phyloP scores from a whole-genome alignment of 1,139 yeast species.

The Kodamaea anthophila region DNA sequence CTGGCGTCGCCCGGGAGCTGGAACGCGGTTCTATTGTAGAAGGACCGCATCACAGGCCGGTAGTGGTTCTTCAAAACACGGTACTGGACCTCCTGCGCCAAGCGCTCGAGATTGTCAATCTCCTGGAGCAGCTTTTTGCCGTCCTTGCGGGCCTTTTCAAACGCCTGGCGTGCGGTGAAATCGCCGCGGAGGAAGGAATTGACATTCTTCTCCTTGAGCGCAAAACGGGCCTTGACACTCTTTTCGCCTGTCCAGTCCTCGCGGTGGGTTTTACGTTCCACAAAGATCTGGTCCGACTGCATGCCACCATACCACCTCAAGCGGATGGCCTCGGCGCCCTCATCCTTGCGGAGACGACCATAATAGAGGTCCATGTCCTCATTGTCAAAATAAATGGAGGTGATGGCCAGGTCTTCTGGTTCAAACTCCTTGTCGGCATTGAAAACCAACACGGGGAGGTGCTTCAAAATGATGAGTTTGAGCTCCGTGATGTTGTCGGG shows the following conservation, averaged over 20 bases:
- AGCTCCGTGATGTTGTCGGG: slow-evolving; percentile 98
- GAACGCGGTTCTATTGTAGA: slow-evolving; percentile 96
- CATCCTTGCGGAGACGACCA: slow-evolving; percentile 91
- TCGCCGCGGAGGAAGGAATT: slow-evolving; percentile 78
- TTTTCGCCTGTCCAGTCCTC: slow-evolving; percentile 99
- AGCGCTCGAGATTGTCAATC: slow-evolving; percentile 83
- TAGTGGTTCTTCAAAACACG: slow-evolving; percentile 74
- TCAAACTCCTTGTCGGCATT: slow-evolving; percentile 95
- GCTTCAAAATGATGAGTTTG: slow-evolving; percentile 85
- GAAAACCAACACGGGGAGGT: slow-evolving; percentile 92
- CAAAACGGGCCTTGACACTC: slow-evolving; percentile 93
- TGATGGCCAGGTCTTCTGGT: slow-evolving; percentile 88
- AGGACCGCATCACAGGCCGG: slow-evolving; percentile 92
- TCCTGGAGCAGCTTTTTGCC: slow-evolving; percentile 85
- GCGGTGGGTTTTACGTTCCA: slow-evolving; percentile 95
- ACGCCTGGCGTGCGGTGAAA: slow-evolving; percentile 81
- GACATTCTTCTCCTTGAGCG: slow-evolving; percentile 84
- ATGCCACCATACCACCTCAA: slow-evolving; percentile 99
- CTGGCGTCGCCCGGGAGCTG: slow-evolving; percentile 98
- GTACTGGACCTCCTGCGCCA: slow-evolving; percentile 91
- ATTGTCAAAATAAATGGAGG: slow-evolving; percentile 93
- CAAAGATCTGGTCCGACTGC: slow-evolving; percentile 87
- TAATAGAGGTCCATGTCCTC: slow-evolving; percentile 82
- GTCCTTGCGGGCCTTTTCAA: slow-evolving; percentile 87
- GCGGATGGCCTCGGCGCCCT: slow-evolving; percentile 98